Conservation (phyloP, 2,329 filamentous ascomycete species). For the Fusarium euwallaceae region DNA sequence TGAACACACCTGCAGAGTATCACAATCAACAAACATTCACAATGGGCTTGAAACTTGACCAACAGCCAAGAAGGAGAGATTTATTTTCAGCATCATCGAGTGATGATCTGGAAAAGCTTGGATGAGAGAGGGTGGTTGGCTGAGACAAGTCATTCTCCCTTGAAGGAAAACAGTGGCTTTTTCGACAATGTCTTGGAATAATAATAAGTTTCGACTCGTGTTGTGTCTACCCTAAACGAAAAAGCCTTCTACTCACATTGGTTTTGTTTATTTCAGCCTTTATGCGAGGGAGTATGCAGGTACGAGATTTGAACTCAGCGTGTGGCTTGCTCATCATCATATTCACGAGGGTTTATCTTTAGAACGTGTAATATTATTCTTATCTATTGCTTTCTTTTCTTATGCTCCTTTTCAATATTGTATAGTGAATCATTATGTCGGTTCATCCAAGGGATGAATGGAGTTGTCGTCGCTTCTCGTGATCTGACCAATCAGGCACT, state of each 20-base stretch:
- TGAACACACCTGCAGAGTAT: neutral
- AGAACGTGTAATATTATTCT: neutral
- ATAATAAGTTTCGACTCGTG: conserved; percentile 1
- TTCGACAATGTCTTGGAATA: neutral
- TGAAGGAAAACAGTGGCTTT: neutral
- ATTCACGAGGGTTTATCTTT: neutral
- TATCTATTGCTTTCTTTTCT: neutral
- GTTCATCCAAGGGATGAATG: neutral
- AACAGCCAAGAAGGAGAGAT: neutral
- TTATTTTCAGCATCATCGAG: neutral
- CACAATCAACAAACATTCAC: neutral
- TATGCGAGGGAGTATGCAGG: neutral
- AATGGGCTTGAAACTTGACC: neutral
- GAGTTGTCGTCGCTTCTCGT: neutral
- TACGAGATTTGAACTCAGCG: neutral
- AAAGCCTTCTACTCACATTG: neutral
- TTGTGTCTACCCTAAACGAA: conserved; percentile 4
- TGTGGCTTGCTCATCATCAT: neutral
- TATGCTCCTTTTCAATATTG: neutral
- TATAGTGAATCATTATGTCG: neutral
- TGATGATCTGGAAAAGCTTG: neutral
- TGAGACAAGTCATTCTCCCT: neutral
- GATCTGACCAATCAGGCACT: neutral
- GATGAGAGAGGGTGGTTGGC: neutral
- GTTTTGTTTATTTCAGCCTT: neutral